These are phyloP conservation scores for Aspergillus homomorphus DNA, from an alignment of 495 filamentous ascomycete genomes.

Conservation along the genomic window DNA sequence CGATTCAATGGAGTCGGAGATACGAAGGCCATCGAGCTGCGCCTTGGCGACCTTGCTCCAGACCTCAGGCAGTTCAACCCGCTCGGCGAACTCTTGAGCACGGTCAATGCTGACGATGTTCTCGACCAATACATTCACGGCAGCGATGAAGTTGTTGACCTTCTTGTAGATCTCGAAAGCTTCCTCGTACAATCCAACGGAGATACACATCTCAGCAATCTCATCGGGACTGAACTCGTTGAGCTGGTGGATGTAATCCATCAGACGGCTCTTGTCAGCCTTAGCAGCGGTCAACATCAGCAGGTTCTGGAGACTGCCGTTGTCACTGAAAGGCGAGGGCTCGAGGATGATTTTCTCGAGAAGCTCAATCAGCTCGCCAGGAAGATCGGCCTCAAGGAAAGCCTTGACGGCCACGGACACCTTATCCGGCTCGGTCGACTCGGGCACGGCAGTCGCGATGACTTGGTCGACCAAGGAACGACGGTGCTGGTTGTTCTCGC, in stretches of 20 bases:
- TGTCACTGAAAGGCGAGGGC: constrained; percentile 95
- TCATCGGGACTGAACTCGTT: constrained; percentile 87
- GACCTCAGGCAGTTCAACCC: constrained; percentile 92
- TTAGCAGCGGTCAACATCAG: constrained; percentile 96
- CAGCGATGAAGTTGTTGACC: constrained; percentile 80
- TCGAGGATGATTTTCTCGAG: constrained; percentile 99
- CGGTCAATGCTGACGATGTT: constrained; percentile 98
- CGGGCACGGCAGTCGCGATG: constrained; percentile 92
- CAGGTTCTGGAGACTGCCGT: constrained; percentile 91
- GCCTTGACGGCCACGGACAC: constrained; percentile 92
- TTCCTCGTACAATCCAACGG: constrained; percentile 92
- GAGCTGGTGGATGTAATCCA: constrained; percentile 94
- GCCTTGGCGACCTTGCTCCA: constrained; percentile 99
- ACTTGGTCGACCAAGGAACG: constrained; percentile 94
- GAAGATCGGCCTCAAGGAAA: constrained; percentile 86
- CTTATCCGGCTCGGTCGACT: constrained; percentile 89
- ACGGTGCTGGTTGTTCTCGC: constrained; percentile 90
- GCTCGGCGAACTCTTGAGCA: constrained; percentile 93
- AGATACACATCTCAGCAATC: constrained; percentile 89
- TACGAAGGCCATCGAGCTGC: constrained; percentile 91
- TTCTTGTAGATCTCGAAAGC: constrained; percentile 99
- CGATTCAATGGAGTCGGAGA: constrained; percentile 90
- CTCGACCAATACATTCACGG: constrained; percentile 90
- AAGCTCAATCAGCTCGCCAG: constrained; percentile 92
- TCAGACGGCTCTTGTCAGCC: constrained; percentile 90